Evolutionary conservation across 2,329 filamentous ascomycete genomes (phyloP), one percentile per base, ranked within the genome.

Genomic region (Rutstroemia sp.): DNA sequence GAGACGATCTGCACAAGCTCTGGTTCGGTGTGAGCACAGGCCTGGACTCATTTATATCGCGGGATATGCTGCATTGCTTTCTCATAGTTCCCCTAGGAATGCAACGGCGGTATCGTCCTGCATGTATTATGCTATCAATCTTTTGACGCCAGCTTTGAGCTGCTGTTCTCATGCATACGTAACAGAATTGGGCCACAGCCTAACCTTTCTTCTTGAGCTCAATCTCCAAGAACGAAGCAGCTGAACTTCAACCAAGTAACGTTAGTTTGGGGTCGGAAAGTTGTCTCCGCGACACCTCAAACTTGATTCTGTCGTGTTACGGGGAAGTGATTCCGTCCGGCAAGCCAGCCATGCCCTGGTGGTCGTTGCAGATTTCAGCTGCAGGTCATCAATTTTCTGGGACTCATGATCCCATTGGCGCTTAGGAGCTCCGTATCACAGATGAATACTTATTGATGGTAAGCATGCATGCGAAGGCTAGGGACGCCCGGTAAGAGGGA

Each of bases 311-410:
- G 53, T 51, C 19, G 53, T 55, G 48, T 48, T 46, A 56, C 54
- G 54, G 54, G 54, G 48, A 56, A 56, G n/a, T 47, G 48, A 48
- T 56, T 56, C 54, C 54, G 48, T 41, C 34, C 34, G 12, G 27
- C 46, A 44, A 55, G 38, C 38, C 46, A 46, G 12, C 49, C 9
- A 34, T 38, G 54, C 41, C 48, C 30, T 27, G 12, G 48, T 48
- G 30, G 25, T 52, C 9, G 42, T 52, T 56, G 54, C 48, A 52
- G 41, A 56, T 52, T 56, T 47, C 48, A 46, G 54, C 48, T 56
- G 54, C 54, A 56, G 54, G 48, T 41, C 48, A 52, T 56, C 48
- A 52, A 56, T 23, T 47, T 52, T 47, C 30, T 52, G 54, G 48
- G 48, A 52, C 44, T 38, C 27, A 44, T 34, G 21, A 55, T 46